Percentiles rank a stretch among this genome's conserved stretches.
Evolutionary conservation across 2,329 filamentous ascomycete species (phyloP).

Genomic region (Botrytis tulipae): DNA sequence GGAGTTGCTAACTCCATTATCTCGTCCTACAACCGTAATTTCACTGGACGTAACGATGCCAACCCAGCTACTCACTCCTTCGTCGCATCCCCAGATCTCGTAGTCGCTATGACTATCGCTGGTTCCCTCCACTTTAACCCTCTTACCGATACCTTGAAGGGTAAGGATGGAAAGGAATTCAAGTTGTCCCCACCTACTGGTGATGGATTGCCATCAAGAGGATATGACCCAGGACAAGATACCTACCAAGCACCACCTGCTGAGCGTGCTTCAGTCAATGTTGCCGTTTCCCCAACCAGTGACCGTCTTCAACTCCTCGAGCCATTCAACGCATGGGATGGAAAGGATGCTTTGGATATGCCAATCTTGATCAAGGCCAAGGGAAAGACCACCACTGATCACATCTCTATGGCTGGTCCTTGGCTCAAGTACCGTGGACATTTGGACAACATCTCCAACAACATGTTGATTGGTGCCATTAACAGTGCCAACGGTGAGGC

Average conservation of each 20-base stretch:
- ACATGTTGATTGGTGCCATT: slow-evolving; percentile 97
- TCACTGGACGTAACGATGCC: slow-evolving; percentile 95
- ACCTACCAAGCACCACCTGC: slow-evolving; percentile 94
- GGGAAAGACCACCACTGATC: slow-evolving; percentile 96
- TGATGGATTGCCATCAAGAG: slow-evolving; percentile 72
- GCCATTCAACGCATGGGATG: slow-evolving; percentile 86
- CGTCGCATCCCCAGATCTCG: slow-evolving; percentile 85
- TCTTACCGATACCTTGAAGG: slow-evolving; percentile 85
- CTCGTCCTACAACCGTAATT: slow-evolving; percentile 99
- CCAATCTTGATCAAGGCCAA: slow-evolving; percentile 95
- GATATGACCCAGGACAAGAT: slow-evolving; percentile 88
- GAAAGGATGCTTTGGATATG: slow-evolving; percentile 79
- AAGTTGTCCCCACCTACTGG: slow-evolving; percentile 77
- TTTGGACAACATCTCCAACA: slow-evolving; percentile 99
- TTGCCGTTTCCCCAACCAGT: slow-evolving; percentile 82
- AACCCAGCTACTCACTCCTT: slow-evolving; percentile 95
- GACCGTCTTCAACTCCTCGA: slow-evolving; percentile 91
- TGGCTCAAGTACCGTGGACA: slow-evolving; percentile 99
- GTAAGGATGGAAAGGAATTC: slow-evolving; percentile 96
- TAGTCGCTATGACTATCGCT: slow-evolving; percentile 81
- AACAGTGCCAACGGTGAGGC: slow-evolving; percentile 95
- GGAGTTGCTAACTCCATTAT: slow-evolving; percentile 94
- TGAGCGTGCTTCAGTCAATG: slow-evolving; percentile 69
- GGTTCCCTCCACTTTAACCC: slow-evolving; percentile 93
- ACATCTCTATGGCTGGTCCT: slow-evolving; percentile 95